These are phyloP conservation scores for Metarhizium album DNA, from an alignment of 2,329 filamentous ascomycete genomes.

Conservation along the genomic window DNA sequence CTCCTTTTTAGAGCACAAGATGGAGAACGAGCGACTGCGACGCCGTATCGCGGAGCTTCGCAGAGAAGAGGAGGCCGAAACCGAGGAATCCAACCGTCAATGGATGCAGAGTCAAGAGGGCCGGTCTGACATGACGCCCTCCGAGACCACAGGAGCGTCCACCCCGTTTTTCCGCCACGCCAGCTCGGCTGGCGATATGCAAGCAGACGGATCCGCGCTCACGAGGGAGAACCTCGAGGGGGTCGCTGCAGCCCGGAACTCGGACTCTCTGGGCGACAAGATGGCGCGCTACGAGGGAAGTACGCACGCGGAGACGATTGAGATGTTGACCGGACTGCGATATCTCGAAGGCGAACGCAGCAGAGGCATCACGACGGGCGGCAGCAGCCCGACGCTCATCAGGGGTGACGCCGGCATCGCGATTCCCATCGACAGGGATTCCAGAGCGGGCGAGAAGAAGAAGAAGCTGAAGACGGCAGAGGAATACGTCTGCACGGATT, in stretches of 20 bases:
- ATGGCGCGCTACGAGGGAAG: conserved; percentile 72
- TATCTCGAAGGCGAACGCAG: conserved; percentile 86
- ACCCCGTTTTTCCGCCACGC: conserved; percentile 20
- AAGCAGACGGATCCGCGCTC: conserved; percentile 58
- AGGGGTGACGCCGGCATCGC: conserved; percentile 80
- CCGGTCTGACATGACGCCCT: conserved; percentile 41
- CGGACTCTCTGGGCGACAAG: conserved; percentile 73
- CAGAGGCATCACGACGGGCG: conserved; percentile 77
- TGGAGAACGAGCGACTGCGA: conserved; percentile 81
- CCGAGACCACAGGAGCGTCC: conserved; percentile 31
- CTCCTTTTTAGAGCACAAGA: conserved; percentile 92
- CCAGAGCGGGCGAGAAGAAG: conserved; percentile 65
- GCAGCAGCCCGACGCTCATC: conserved; percentile 68
- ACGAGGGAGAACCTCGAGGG: conserved; percentile 75
- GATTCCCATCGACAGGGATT: conserved; percentile 70
- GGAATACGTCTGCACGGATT: conserved; percentile 93
- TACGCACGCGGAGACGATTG: conserved; percentile 75
- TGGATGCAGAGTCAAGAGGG: conserved; percentile 49
- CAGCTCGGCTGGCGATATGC: conserved; percentile 19
- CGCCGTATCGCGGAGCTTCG: conserved; percentile 78
- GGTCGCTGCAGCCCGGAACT: conserved; percentile 49
- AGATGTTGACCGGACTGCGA: conserved; percentile 81
- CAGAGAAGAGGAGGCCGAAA: conserved; percentile 74
- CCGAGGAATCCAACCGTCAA: conserved; percentile 52
- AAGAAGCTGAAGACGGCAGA: conserved; percentile 74